A percentile compares a stretch with the other conserved stretches of the same genome.
Evolutionary conservation across 2,329 filamentous ascomycete species (phyloP).

Genomic region (Alternaria longipes): DNA sequence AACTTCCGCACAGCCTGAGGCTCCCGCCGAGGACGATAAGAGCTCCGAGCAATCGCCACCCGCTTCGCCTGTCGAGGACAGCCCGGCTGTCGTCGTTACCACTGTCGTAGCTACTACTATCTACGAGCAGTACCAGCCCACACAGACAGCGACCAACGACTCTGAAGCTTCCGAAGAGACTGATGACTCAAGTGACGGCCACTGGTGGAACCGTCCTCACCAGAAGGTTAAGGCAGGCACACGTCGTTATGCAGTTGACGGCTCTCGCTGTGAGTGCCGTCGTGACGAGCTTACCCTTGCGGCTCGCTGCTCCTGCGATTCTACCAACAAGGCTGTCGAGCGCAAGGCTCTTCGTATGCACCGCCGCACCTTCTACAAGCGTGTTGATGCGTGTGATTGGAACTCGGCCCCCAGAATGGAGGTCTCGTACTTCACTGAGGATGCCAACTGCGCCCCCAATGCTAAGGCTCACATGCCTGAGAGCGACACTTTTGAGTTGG

Average conservation of each 20-base stretch:
- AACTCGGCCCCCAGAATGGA: constrained; percentile 54
- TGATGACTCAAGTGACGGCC: constrained; percentile 11
- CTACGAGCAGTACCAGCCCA: constrained; percentile 6
- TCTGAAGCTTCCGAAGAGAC: constrained; percentile 8
- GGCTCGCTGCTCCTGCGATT: constrained; percentile 36
- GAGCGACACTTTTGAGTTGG: constrained; percentile 51
- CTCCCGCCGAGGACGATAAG: constrained; percentile 9
- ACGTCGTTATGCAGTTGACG: constrained; percentile 38
- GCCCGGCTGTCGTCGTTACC: constrained; percentile 16
- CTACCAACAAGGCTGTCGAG: constrained; percentile 34
- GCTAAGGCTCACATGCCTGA: constrained; percentile 33
- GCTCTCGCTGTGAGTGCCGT: constrained; percentile 43
- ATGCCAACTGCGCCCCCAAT: constrained; percentile 49
- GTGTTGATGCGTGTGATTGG: constrained; percentile 48
- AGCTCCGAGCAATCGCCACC: constrained; percentile 6
- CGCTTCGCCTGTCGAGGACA: constrained; percentile 1
- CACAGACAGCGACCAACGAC: constrained; percentile 14
- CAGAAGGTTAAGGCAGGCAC: constrained; percentile 20
- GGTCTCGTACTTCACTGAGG: constrained; percentile 52
- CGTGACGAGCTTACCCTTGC: constrained; percentile 28
- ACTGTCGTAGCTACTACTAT: constrained; percentile 15
- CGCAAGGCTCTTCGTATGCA: constrained; percentile 46
- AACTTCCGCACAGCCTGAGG: constrained; percentile 10
- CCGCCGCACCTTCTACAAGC: constrained; percentile 42
- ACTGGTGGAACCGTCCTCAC: constrained; percentile 17